Percentiles rank a stretch among this genome's conserved stretches.
These are phyloP conservation scores for Heritiera fomes DNA, from an alignment of 345 rosid genomes.

Conservation along the genomic window DNA sequence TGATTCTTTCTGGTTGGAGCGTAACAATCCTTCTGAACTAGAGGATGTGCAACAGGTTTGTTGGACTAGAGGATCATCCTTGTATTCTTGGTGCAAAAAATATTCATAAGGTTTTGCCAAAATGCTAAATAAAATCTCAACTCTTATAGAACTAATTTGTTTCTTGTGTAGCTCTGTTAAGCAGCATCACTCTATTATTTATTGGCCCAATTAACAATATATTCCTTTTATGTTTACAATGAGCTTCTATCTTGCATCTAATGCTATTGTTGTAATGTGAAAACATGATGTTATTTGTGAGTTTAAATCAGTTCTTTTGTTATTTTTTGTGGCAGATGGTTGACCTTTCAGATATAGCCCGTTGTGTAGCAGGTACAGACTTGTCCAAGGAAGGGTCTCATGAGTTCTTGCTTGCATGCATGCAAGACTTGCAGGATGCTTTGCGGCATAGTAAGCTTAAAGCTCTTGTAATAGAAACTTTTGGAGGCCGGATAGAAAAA, in stretches of 20 bases:
- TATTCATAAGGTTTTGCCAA: background rate
- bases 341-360: slow-evolving; percentile 82
- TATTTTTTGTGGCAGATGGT: slow-evolving; percentile 51
- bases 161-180: background rate
- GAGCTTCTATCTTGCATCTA: background rate
- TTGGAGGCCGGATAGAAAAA: slow-evolving; percentile 75
- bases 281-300: no score
- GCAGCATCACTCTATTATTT: background rate
- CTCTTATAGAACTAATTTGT: background rate
- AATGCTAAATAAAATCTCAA: background rate
- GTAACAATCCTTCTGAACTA: slow-evolving; percentile 61
- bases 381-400: slow-evolving; percentile 55
- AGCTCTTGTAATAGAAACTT: slow-evolving; percentile 81
- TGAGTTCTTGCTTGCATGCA: slow-evolving; percentile 69
- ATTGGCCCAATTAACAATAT: slow-evolving; percentile 5
- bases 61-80: slow-evolving; percentile 11
- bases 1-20: slow-evolving; percentile 78
- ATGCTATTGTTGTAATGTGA: background rate
- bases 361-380: slow-evolving; percentile 72
- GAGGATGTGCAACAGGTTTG: slow-evolving; percentile 82
- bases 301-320: background rate
- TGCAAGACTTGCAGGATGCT: slow-evolving; percentile 79
- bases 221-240: slow-evolving; percentile 9
- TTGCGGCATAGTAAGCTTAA: slow-evolving; percentile 64
- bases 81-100: background rate